Evolutionary conservation across 768 basidiomycete genomes (phyloP).

Genomic region (Mycena galopus): DNA sequence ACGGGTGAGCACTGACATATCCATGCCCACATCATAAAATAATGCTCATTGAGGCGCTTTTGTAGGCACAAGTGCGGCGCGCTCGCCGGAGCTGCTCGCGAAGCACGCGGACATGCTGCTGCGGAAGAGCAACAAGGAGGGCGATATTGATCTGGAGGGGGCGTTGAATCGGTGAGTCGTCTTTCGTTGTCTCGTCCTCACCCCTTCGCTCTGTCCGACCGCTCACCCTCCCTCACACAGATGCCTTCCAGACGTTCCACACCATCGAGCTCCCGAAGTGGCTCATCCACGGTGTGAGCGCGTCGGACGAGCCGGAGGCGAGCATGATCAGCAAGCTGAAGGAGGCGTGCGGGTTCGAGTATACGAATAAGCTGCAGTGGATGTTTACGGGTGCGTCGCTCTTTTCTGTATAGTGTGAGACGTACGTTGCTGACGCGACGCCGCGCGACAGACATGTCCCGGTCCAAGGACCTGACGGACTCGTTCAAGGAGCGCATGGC

Average conservation of each 20-base stretch:
- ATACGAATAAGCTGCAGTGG: conserved; percentile 94
- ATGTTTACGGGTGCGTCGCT: conserved; percentile 89
- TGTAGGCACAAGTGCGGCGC: conserved; percentile 58
- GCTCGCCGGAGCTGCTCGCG: conserved; percentile 92
- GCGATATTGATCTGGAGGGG: conserved; percentile 91
- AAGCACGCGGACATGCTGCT: conserved; percentile 94
- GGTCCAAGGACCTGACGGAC: conserved; percentile 95
- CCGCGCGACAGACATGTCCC: conserved; percentile 95
- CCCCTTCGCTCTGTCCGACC: too few relatives aligned
- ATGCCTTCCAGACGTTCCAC: conserved; percentile 99
- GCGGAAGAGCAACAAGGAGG: conserved; percentile 97
- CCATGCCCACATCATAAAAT: neutral
- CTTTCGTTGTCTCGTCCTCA: neutral
- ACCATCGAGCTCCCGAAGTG: conserved; percentile 93
- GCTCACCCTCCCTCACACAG: conserved; percentile 88
- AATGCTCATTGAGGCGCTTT: neutral
- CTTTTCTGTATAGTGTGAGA: too few relatives aligned
- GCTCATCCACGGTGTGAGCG: conserved; percentile 91
- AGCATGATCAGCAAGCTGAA: conserved; percentile 99
- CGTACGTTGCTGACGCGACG: neutral
- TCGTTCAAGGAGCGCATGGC: conserved; percentile 95
- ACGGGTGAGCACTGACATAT: conserved; percentile 74
- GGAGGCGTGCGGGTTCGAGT: conserved; percentile 96
- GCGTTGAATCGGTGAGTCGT: conserved; percentile 84
- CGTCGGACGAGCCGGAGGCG: conserved; percentile 95